A percentile compares a stretch with the other conserved stretches of the same genome.
These are phyloP conservation scores for Candolleomyces eurysporus DNA, from an alignment of 768 basidiomycete genomes.

Conservation along the genomic window DNA sequence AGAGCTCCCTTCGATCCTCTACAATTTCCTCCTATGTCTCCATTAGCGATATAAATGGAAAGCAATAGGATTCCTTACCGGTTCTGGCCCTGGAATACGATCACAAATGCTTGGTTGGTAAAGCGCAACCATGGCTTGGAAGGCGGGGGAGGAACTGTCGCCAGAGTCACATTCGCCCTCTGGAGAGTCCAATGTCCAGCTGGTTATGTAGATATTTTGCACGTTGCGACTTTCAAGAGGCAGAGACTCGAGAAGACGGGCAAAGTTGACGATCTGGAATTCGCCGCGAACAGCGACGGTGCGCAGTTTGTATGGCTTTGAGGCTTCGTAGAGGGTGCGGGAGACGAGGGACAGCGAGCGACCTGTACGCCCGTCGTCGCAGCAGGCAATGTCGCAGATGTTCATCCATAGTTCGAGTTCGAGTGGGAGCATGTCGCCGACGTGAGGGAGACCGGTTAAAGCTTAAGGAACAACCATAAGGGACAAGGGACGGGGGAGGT, in stretches of 20 bases:
- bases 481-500: neutral
- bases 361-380: conserved; percentile 14
- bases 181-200: neutral
- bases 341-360: conserved; percentile 13
- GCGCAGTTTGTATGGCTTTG: conserved; percentile 9
- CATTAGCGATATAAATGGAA: neutral
- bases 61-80: neutral
- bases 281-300: conserved; percentile 7
- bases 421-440: conserved; percentile 2
- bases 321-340: conserved; percentile 6
- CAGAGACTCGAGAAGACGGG: conserved; percentile 1
- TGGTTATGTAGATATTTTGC: conserved; percentile 11
- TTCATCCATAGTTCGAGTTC: conserved; percentile 16
- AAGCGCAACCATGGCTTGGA: neutral
- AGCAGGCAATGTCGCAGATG: conserved; percentile 9
- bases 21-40: neutral
- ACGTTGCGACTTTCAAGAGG: conserved; percentile 7
- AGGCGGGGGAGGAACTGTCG: neutral
- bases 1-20: neutral
- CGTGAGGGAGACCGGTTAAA: too few relatives aligned
- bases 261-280: conserved; percentile 6
- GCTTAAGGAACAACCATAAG: too few relatives aligned
- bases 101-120: neutral
- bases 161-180: neutral
- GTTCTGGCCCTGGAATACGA: conserved; percentile 1